Percentiles rank a stretch among this genome's conserved stretches.
These are phyloP conservation scores for Cladophialophora carrionii DNA, from an alignment of 2,329 filamentous ascomycete genomes.

Conservation along the genomic window DNA sequence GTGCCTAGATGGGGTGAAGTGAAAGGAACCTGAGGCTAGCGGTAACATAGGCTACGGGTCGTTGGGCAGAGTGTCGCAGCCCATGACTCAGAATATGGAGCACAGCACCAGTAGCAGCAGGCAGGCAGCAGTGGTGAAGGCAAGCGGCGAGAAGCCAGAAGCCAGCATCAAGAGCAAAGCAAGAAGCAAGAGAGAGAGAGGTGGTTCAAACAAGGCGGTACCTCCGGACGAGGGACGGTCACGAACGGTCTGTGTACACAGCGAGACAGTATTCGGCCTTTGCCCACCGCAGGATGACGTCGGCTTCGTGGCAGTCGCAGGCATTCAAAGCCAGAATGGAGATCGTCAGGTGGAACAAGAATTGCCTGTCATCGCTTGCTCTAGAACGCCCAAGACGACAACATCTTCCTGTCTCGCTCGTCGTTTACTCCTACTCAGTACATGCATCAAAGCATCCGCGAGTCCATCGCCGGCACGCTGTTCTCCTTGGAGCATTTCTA, in stretches of 20 bases:
- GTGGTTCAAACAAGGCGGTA: background rate
- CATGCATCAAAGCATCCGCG: background rate
- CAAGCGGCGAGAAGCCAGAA: background rate
- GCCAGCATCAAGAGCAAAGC: background rate
- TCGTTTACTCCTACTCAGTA: background rate
- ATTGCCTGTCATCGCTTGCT: background rate
- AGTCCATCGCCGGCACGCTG: background rate
- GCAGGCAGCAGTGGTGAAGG: background rate
- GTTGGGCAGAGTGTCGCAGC: background rate
- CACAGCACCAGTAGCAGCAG: background rate
- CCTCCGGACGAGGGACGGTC: background rate
- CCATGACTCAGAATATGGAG: background rate
- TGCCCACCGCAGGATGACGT: background rate
- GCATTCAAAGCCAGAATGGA: background rate
- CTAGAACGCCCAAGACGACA: background rate
- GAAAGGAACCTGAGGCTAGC: background rate
- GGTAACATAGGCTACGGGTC: background rate
- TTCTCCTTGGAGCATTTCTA: slow-evolving; percentile 1
- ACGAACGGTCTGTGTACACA: background rate
- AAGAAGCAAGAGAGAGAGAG: background rate
- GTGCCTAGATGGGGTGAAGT: background rate
- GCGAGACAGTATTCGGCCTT: too few species aligned
- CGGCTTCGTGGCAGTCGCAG: background rate
- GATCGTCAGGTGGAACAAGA: slow-evolving; percentile 4
- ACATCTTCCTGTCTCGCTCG: background rate